These are phyloP conservation scores for Debaryomyces tyrocola DNA, from an alignment of 805 yeast genomes.

Conservation along the genomic window DNA sequence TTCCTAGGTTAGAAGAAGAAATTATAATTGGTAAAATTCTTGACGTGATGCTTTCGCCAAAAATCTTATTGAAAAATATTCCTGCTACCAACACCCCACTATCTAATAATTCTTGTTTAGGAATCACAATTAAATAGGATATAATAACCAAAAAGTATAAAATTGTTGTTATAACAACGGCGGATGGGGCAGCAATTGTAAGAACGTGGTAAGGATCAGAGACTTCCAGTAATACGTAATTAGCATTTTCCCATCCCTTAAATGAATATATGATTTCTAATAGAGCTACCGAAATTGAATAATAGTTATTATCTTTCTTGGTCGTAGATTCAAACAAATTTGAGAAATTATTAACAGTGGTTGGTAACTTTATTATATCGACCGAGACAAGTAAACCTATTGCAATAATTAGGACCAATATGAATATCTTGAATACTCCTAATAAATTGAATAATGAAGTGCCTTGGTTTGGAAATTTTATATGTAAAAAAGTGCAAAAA, in stretches of 20 bases:
- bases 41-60: constrained; percentile 53
- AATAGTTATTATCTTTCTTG: constrained; percentile 32
- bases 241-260: constrained; percentile 72
- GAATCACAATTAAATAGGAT: constrained; percentile 58
- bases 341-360: constrained; percentile 21
- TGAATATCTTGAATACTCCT: constrained; percentile 54
- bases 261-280: constrained; percentile 62
- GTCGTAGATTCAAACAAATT: constrained; percentile 31
- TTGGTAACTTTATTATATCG: constrained; percentile 25
- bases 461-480: constrained; percentile 49
- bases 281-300: constrained; percentile 55
- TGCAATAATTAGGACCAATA: constrained; percentile 48
- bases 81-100: constrained; percentile 70
- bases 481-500: constrained; percentile 48
- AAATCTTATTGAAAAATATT: constrained; percentile 54
- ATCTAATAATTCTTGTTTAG: constrained; percentile 44
- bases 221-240: constrained; percentile 60
- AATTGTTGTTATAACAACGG: constrained; percentile 51
- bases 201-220: constrained; percentile 56
- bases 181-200: constrained; percentile 60
- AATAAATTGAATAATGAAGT: constrained; percentile 51
- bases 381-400: constrained; percentile 45
- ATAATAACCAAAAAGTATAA: constrained; percentile 57
- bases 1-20: constrained; percentile 63
- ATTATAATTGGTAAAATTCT: constrained; percentile 55